A percentile compares a stretch with the other conserved stretches of the same genome.
These are phyloP conservation scores for Aquilaria sinensis DNA, from an alignment of 345 rosid genomes.

Conservation along the genomic window DNA sequence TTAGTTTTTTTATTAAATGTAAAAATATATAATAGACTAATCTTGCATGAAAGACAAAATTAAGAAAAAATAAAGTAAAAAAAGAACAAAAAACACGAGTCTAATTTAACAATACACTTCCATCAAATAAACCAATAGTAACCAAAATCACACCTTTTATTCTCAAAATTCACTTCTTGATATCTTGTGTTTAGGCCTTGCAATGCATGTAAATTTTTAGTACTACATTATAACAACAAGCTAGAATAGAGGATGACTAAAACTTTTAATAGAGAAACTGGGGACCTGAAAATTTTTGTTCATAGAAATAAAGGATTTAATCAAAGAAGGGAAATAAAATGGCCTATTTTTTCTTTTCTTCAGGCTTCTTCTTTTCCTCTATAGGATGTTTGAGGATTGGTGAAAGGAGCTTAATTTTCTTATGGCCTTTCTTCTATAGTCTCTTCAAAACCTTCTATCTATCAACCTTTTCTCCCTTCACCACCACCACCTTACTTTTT, in stretches of 20 bases:
- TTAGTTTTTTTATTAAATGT: too few relatives aligned
- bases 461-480: slow-evolving; percentile 92
- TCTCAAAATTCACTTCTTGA: slow-evolving; percentile 78
- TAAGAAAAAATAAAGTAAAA: neutral
- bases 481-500: slow-evolving; percentile 63
- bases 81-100: slow-evolving; percentile 4
- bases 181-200: slow-evolving; percentile 80
- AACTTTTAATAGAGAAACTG: neutral
- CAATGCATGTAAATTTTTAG: slow-evolving; percentile 89
- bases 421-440: slow-evolving; percentile 71
- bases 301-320: neutral
- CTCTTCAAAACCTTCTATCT: slow-evolving; percentile 74
- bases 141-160: slow-evolving; percentile 58
- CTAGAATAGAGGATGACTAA: slow-evolving; percentile 19
- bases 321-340: neutral
- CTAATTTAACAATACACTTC: neutral
- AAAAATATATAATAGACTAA: neutral
- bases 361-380: slow-evolving; percentile 47
- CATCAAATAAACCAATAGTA: neutral
- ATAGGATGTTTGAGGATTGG: slow-evolving; percentile 77
- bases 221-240: slow-evolving; percentile 61
- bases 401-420: slow-evolving; percentile 79
- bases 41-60: neutral
- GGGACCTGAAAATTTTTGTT: neutral
- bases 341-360: slow-evolving; percentile 72